A percentile compares a stretch with the other conserved stretches of the same genome.
These are phyloP conservation scores for Ophiostoma ulmi DNA, from an alignment of 2,329 filamentous ascomycete genomes.

Conservation along the genomic window DNA sequence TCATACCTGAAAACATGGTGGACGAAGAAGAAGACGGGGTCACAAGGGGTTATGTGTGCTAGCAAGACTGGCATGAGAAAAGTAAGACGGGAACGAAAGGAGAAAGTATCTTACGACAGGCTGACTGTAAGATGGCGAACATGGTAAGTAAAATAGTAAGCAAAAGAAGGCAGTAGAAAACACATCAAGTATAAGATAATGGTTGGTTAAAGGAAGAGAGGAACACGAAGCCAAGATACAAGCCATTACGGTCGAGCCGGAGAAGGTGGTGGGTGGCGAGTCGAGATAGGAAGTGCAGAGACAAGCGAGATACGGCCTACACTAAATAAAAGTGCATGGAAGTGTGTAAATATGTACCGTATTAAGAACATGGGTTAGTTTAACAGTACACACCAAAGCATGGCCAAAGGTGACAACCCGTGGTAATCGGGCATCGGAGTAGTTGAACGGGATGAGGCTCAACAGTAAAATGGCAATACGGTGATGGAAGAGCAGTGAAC, in stretches of 20 bases:
- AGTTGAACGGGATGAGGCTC: background rate
- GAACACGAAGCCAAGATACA: background rate
- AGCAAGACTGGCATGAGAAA: background rate
- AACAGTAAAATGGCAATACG: background rate
- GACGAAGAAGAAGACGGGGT: background rate
- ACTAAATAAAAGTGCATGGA: background rate
- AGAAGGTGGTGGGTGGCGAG: slow-evolving; percentile 3
- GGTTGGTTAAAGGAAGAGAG: background rate
- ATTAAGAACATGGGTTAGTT: too few species aligned
- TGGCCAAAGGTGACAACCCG: background rate
- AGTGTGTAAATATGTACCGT: background rate
- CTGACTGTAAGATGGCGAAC: background rate
- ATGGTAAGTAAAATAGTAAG: background rate
- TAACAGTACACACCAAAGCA: background rate
- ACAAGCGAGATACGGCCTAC: background rate
- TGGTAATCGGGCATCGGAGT: background rate
- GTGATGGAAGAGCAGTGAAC: background rate
- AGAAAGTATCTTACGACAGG: background rate
- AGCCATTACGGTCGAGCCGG: background rate
- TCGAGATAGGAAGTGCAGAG: background rate
- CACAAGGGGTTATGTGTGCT: background rate
- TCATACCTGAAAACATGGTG: background rate
- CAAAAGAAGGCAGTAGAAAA: background rate
- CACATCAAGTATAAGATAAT: too few species aligned
- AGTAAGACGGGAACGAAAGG: slow-evolving; percentile 6